These are phyloP conservation scores for Avicennia marina DNA, from an alignment of 257 asterid species.

Conservation along the genomic window DNA sequence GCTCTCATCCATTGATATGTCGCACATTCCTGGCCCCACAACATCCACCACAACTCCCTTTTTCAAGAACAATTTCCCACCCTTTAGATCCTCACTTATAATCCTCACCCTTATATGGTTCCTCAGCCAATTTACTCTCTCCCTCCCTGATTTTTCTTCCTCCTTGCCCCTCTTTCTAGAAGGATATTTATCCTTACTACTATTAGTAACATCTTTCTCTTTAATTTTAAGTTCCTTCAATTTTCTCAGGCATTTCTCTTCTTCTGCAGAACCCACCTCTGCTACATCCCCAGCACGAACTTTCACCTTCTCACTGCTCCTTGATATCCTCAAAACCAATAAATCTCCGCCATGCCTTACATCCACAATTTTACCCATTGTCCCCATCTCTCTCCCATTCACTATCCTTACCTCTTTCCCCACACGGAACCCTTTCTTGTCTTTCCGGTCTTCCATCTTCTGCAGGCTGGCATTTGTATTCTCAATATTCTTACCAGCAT, in stretches of 20 bases:
- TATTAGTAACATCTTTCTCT: slow-evolving; percentile 20
- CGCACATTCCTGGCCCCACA: slow-evolving; percentile 68
- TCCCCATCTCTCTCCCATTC: slow-evolving; percentile 61
- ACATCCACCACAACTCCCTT: slow-evolving; percentile 80
- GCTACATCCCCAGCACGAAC: slow-evolving; percentile 47
- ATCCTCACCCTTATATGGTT: slow-evolving; percentile 75
- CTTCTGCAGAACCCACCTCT: slow-evolving; percentile 64
- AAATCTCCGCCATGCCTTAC: slow-evolving; percentile 43
- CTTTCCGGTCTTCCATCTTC: slow-evolving; percentile 22
- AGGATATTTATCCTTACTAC: slow-evolving; percentile 15
- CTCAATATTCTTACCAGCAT: slow-evolving; percentile 9
- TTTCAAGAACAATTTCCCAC: slow-evolving; percentile 64
- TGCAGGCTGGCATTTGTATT: slow-evolving; percentile 15
- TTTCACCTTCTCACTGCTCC: slow-evolving; percentile 43
- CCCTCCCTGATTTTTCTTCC: slow-evolving; percentile 19
- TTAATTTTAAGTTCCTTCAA: slow-evolving; percentile 37
- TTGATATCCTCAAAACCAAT: slow-evolving; percentile 43
- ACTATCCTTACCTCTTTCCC: slow-evolving; percentile 67
- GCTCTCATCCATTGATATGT: slow-evolving; percentile 61
- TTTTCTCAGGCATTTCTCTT: slow-evolving; percentile 59
- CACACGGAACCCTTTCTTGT: slow-evolving; percentile 26
- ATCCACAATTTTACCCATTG: slow-evolving; percentile 56
- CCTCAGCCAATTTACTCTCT: slow-evolving; percentile 57
- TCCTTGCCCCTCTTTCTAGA: slow-evolving; percentile 20
- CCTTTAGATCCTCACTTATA: slow-evolving; percentile 53